Evolutionary conservation across 2,329 filamentous ascomycete genomes (phyloP), one percentile per base, ranked within the genome.

Genomic region (Zymoseptoria brevis): DNA sequence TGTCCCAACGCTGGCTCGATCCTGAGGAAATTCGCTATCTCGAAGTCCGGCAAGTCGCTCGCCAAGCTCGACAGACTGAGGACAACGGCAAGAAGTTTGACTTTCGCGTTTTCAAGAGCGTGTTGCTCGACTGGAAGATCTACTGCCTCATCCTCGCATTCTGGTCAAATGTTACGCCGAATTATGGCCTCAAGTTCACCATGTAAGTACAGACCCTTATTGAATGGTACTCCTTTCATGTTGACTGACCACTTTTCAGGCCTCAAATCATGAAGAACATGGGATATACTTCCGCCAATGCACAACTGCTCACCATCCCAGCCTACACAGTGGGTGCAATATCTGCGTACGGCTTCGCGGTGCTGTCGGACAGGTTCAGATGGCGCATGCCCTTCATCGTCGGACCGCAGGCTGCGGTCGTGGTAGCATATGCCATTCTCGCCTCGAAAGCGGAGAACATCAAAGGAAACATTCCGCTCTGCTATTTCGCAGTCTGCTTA

Each of bases 261-360:
- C 74, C 73, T 1, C 87, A 86, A 0, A 62, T 66, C 53, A 85
- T 89, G 45, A 75, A 80, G 60, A 87, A 85, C 4, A 79, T 89
- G 5, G 80, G 82, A 13, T 88, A 86, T 70, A 77, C 74, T 60
- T 75, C 79, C n/a, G 82, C 85, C 55, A 73, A 78, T 29, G 72
- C 69, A n/a, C 68, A 72, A 53, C 63, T 72, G 19, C 68, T 77
- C 13, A 75, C 75, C 22, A 75, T 77, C 7, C 75, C 75, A 0
- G 73, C 74, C 2, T 77, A 77, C 58, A 72, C 53, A 1, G 21
- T 58, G 11, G 50, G 50, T 11, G 50, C n/a, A 9, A 51, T 51
- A 21, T 21, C 50, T 24, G 50, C 50, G 19, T 51, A 51, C 22
- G 50, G 50, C 50, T 51, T 51, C n/a, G 19, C 50, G 50, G 50